phyloP scores from a whole-genome alignment of 148 eudicot species.

The Rhododendron griersonianum region DNA sequence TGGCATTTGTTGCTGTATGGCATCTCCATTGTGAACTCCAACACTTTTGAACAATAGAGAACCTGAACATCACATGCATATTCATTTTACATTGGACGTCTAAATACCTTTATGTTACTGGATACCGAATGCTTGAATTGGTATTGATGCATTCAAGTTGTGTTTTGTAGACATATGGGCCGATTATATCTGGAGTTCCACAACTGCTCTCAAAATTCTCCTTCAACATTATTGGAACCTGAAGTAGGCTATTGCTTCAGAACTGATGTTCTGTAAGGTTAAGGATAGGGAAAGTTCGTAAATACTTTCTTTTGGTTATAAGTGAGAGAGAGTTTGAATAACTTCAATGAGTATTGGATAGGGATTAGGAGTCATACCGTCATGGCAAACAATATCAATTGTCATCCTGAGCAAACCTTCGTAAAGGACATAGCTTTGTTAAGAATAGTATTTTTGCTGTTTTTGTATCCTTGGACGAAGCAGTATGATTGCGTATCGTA shows the following conservation, averaged over 20 bases:
- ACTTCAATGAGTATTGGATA: not conserved
- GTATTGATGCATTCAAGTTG: not conserved
- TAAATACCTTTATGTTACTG: not conserved
- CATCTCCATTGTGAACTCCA: not conserved
- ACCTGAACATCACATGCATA: not conserved
- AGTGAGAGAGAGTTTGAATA: not conserved
- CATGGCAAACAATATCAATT: not conserved
- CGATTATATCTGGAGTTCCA: slow-evolving; percentile 63
- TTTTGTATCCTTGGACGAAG: not conserved
- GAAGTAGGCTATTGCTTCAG: not conserved
- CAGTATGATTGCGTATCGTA: not conserved
- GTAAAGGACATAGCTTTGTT: not conserved
- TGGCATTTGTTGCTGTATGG: not conserved
- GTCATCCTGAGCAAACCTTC: not conserved
- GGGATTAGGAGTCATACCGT: not conserved
- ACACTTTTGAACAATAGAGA: not conserved
- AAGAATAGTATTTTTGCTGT: not conserved
- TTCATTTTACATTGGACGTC: not conserved
- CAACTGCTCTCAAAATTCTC: slow-evolving; percentile 62
- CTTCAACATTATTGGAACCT: slow-evolving; percentile 44
- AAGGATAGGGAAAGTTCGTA: not conserved
- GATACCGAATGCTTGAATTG: not conserved
- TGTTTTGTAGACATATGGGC: slow-evolving; percentile 54
- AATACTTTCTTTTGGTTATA: not conserved
- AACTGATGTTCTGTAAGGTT: not conserved